Evolutionary conservation across 768 basidiomycete genomes (phyloP).

Genomic region (Panellus pusillus): DNA sequence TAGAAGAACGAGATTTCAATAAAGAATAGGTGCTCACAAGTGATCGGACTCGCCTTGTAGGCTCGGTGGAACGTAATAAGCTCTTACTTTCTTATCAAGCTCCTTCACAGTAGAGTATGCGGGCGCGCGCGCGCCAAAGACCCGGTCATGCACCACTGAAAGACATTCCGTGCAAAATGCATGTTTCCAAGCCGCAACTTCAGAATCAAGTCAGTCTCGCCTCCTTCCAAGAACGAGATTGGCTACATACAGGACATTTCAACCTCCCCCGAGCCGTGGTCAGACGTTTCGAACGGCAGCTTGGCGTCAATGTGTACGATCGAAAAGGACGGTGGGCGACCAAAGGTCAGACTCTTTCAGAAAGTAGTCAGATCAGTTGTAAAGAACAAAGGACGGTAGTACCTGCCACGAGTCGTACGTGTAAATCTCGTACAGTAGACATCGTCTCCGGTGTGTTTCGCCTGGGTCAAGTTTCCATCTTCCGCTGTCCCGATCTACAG

Average conservation of each 20-base stretch:
- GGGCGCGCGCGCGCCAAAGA: slow-evolving; percentile 62
- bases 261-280: slow-evolving; percentile 46
- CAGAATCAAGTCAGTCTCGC: neutral
- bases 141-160: slow-evolving; percentile 64
- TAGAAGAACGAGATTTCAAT: too few relatives aligned
- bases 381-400: slow-evolving; percentile 3
- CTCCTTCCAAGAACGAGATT: slow-evolving; percentile 1
- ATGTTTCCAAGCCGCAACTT: slow-evolving; percentile 72
- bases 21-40: too few relatives aligned
- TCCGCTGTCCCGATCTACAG: slow-evolving; percentile 64
- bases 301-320: slow-evolving; percentile 56
- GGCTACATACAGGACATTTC: slow-evolving; percentile 61
- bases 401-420: slow-evolving; percentile 76
- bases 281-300: slow-evolving; percentile 47
- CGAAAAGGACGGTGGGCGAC: slow-evolving; percentile 67
- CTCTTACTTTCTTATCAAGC: slow-evolving; percentile 64
- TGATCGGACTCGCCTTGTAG: slow-evolving; percentile 34
- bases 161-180: slow-evolving; percentile 62
- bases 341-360: slow-evolving; percentile 65
- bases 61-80: slow-evolving; percentile 63
- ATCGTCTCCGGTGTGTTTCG: slow-evolving; percentile 59
- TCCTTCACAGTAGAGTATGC: slow-evolving; percentile 62
- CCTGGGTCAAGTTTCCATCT: slow-evolving; percentile 59
- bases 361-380: neutral
- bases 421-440: slow-evolving; percentile 64